A percentile compares a stretch with the other conserved stretches of the same genome.
These are phyloP conservation scores for Talaromyces amestolkiae DNA, from an alignment of 2,329 filamentous ascomycete species.

Conservation along the genomic window DNA sequence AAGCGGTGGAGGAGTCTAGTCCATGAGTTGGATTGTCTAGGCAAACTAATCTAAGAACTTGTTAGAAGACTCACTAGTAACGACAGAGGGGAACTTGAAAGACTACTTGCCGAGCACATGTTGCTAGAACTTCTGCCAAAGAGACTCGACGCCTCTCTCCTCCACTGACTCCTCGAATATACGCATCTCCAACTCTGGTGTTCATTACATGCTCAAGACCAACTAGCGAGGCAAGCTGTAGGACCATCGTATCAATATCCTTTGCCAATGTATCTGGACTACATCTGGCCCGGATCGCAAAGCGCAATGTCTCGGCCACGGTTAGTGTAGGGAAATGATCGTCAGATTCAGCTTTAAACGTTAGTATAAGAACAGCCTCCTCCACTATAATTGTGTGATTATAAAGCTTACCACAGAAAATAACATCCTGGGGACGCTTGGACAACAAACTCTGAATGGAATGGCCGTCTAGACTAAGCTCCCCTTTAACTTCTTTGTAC, in stretches of 20 bases:
- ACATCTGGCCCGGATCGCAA: constrained; percentile 50
- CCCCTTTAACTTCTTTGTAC: constrained; percentile 59
- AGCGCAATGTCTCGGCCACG: constrained; percentile 77
- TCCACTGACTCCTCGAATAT: constrained; percentile 74
- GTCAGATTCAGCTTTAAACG: constrained; percentile 61
- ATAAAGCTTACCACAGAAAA: constrained; percentile 1
- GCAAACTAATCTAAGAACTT: constrained; percentile 55
- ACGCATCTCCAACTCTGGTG: constrained; percentile 78
- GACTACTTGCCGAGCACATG: constrained; percentile 61
- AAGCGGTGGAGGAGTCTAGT: constrained; percentile 63
- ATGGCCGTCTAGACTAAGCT: constrained; percentile 49
- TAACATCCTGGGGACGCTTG: background rate
- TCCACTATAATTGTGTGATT: background rate
- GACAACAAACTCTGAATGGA: background rate
- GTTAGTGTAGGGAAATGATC: constrained; percentile 78
- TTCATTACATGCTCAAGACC: constrained; percentile 49
- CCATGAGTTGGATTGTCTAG: constrained; percentile 60
- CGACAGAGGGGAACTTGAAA: background rate
- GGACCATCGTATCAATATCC: background rate
- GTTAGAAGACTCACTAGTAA: background rate
- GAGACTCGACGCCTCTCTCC: constrained; percentile 74
- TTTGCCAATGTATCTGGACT: constrained; percentile 3
- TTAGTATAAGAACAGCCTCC: constrained; percentile 49
- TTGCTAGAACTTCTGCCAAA: constrained; percentile 76
- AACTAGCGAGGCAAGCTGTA: constrained; percentile 12